These are phyloP conservation scores for Naganishia cerealis DNA, from an alignment of 1,284 basidiomycete species.

Conservation along the genomic window DNA sequence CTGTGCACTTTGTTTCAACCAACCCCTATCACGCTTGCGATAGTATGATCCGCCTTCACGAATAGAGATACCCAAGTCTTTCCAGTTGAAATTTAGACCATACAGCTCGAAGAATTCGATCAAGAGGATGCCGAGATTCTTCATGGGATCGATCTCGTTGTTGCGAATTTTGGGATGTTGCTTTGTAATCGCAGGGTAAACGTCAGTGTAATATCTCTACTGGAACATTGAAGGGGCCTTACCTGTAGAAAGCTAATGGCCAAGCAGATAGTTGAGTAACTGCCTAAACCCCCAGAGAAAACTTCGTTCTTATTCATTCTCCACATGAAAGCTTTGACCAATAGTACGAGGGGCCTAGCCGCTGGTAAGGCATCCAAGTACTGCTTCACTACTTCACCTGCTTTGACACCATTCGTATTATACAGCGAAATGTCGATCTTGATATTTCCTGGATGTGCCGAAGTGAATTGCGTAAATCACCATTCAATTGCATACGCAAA, in stretches of 20 bases:
- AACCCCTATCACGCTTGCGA: slow-evolving; percentile 73
- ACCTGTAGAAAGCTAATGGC: slow-evolving; percentile 90
- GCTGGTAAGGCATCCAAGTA: slow-evolving; percentile 75
- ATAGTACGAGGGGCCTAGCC: slow-evolving; percentile 74
- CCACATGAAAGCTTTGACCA: slow-evolving; percentile 84
- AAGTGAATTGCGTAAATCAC: background rate
- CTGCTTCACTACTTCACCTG: slow-evolving; percentile 76
- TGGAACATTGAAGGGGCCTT: slow-evolving; percentile 35
- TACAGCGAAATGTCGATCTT: slow-evolving; percentile 89
- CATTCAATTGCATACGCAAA: background rate
- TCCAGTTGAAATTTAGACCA: slow-evolving; percentile 86
- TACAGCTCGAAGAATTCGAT: slow-evolving; percentile 98
- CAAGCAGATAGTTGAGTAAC: slow-evolving; percentile 90
- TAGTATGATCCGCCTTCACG: slow-evolving; percentile 81
- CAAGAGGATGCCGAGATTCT: slow-evolving; percentile 85
- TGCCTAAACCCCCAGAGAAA: slow-evolving; percentile 89
- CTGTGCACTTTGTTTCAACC: slow-evolving; percentile 65
- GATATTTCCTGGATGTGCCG: slow-evolving; percentile 62
- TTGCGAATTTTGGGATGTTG: slow-evolving; percentile 84
- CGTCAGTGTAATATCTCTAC: background rate
- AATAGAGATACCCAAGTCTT: slow-evolving; percentile 85
- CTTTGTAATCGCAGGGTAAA: background rate
- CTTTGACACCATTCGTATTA: slow-evolving; percentile 77
- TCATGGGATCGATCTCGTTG: slow-evolving; percentile 79
- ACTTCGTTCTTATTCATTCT: slow-evolving; percentile 96